phyloP scores from a whole-genome alignment of 805 yeast species.

The Millerozyma miso region DNA sequence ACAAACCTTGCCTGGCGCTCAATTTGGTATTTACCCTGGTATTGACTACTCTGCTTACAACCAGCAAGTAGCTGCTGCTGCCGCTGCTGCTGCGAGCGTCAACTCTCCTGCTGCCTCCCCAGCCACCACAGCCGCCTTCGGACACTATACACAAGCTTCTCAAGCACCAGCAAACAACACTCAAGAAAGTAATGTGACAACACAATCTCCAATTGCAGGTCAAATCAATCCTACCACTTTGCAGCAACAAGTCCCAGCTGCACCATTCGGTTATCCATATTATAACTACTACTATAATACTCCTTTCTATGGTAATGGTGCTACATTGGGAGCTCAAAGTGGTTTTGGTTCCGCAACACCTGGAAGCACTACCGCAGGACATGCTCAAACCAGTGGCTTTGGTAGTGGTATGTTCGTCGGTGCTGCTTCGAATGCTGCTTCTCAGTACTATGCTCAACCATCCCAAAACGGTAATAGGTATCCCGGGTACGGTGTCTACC shows the following conservation, averaged over 20 bases:
- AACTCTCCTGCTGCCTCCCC: constrained; percentile 26
- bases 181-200: constrained; percentile 15
- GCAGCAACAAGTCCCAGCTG: constrained; percentile 32
- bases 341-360: constrained; percentile 15
- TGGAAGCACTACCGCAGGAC: constrained; percentile 12
- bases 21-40: constrained; percentile 42
- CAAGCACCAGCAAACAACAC: constrained; percentile 14
- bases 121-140: constrained; percentile 16
- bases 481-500: constrained; percentile 27
- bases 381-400: constrained; percentile 9
- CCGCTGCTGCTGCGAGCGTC: constrained; percentile 22
- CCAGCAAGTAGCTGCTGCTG: constrained; percentile 29
- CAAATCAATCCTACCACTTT: constrained; percentile 21
- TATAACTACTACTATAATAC: constrained; percentile 39
- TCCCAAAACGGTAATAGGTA: constrained; percentile 27
- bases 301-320: constrained; percentile 36
- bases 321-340: constrained; percentile 22
- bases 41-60: constrained; percentile 39
- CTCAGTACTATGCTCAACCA: constrained; percentile 26
- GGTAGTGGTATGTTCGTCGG: constrained; percentile 7
- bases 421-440: constrained; percentile 5
- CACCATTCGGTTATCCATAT: constrained; percentile 40
- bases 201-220: constrained; percentile 18
- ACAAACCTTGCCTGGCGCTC: constrained; percentile 36
- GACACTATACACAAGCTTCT: constrained; percentile 19